phyloP scores from a whole-genome alignment of 257 asterid genomes.

The Echites panduratus region DNA sequence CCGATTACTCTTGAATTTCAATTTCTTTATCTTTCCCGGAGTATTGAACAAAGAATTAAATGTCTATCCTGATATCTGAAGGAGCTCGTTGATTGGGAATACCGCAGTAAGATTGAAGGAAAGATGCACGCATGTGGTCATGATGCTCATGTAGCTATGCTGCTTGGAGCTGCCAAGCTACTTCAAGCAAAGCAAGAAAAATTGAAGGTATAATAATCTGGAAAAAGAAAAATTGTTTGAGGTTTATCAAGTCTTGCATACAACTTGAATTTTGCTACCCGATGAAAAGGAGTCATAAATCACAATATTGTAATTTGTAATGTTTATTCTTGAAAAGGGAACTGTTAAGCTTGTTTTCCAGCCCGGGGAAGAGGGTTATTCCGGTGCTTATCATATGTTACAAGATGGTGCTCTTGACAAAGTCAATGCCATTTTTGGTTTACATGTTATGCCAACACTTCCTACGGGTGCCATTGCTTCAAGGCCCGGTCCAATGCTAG shows the following conservation, averaged over 20 bases:
- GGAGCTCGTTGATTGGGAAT: constrained; percentile 12
- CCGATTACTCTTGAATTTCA: neutral
- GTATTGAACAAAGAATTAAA: neutral
- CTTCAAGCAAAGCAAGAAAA: neutral
- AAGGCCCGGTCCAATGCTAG: constrained; percentile 65
- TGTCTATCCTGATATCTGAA: neutral
- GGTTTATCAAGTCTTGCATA: neutral
- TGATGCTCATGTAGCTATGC: constrained; percentile 9
- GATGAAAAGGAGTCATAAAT: too few relatives aligned
- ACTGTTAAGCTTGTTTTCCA: constrained; percentile 73
- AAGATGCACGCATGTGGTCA: constrained; percentile 11
- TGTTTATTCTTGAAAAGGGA: constrained; percentile 33
- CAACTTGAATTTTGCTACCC: too few relatives aligned
- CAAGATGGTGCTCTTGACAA: constrained; percentile 62
- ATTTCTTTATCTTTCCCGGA: neutral
- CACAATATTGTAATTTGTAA: neutral
- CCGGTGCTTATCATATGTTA: constrained; percentile 59
- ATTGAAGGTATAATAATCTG: neutral
- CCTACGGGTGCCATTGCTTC: constrained; percentile 47
- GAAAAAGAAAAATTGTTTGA: neutral
- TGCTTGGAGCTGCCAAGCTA: constrained; percentile 8
- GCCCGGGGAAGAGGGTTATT: constrained; percentile 77
- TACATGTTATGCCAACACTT: constrained; percentile 49
- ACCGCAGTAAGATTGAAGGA: constrained; percentile 2
- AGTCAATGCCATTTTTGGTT: constrained; percentile 49